phyloP scores from a whole-genome alignment of 1,284 basidiomycete genomes.

The Rhodotorula mucilaginosa region DNA sequence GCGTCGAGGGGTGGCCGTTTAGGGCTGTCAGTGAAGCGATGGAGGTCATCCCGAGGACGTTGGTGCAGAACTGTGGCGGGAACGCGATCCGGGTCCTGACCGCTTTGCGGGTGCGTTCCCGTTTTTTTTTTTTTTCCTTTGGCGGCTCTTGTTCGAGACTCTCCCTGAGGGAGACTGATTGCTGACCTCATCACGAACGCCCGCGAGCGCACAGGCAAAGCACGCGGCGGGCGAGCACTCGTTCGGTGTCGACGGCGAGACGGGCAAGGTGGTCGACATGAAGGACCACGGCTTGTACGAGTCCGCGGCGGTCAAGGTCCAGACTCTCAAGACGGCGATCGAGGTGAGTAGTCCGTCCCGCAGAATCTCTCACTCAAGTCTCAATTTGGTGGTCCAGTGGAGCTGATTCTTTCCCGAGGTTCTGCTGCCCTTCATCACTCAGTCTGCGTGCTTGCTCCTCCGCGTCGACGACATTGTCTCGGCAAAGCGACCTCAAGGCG shows the following conservation, averaged over 20 bases:
- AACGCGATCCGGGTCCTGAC: conserved; percentile 92
- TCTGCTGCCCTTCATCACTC: neutral
- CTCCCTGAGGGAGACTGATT: neutral
- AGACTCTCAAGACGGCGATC: conserved; percentile 95
- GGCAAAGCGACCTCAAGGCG: conserved; percentile 36
- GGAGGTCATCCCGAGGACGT: conserved; percentile 93
- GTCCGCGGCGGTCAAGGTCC: conserved; percentile 93
- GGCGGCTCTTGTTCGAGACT: neutral
- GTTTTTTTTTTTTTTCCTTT: conserved; percentile 30
- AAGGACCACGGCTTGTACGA: conserved; percentile 90
- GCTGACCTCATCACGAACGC: neutral
- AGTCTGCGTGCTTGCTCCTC: conserved; percentile 84
- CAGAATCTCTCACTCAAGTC: conserved; percentile 15
- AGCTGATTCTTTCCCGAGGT: conserved; percentile 1
- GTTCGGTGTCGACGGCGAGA: conserved; percentile 93
- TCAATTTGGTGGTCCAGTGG: too few relatives aligned
- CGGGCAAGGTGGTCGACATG: conserved; percentile 94
- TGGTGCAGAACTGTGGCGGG: conserved; percentile 93
- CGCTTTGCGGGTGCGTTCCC: conserved; percentile 68
- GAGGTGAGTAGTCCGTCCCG: conserved; percentile 61
- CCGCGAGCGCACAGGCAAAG: conserved; percentile 66
- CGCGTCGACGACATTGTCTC: conserved; percentile 73
- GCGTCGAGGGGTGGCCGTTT: conserved; percentile 86
- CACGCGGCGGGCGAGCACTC: conserved; percentile 86
- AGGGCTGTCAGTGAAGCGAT: conserved; percentile 91